Evolutionary conservation across 441 rosid genomes (phyloP).

Genomic region (Syzygium syzygioides): DNA sequence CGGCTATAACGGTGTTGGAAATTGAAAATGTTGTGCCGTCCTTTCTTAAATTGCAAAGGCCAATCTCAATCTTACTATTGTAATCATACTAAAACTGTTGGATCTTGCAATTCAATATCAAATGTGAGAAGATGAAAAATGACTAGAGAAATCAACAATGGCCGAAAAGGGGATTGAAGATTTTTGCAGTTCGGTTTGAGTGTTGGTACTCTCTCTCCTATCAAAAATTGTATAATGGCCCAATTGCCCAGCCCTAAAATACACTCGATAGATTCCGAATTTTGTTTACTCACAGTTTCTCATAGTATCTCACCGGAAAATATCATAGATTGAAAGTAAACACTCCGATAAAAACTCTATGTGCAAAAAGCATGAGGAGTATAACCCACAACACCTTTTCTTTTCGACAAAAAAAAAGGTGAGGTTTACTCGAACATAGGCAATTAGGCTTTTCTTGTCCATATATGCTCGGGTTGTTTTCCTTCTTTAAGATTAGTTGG

Average conservation of each 20-base stretch:
- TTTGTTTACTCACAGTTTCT: not conserved
- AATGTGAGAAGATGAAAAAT: not conserved
- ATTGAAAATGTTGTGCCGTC: not conserved
- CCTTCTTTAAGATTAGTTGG: not conserved
- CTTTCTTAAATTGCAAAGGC: not conserved
- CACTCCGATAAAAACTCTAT: not conserved
- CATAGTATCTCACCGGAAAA: not conserved
- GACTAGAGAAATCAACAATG: not conserved
- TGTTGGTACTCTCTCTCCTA: not conserved
- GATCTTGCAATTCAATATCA: not conserved
- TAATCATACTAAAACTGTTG: not conserved
- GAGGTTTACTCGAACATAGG: not conserved
- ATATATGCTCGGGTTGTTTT: not conserved
- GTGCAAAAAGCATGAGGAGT: not conserved
- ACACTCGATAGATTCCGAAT: not conserved
- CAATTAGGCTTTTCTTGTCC: not conserved
- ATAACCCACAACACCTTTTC: not conserved
- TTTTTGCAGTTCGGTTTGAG: not conserved
- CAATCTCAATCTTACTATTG: not conserved
- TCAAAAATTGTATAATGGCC: not conserved
- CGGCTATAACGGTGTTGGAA: not conserved
- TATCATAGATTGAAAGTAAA: not conserved
- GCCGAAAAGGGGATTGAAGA: not conserved
- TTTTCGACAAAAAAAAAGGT: not conserved
- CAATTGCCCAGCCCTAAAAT: not conserved